Percentiles rank a stretch among this genome's conserved stretches.
Evolutionary conservation across 306 rosid genomes (phyloP).

Genomic region (Casuarina glauca): DNA sequence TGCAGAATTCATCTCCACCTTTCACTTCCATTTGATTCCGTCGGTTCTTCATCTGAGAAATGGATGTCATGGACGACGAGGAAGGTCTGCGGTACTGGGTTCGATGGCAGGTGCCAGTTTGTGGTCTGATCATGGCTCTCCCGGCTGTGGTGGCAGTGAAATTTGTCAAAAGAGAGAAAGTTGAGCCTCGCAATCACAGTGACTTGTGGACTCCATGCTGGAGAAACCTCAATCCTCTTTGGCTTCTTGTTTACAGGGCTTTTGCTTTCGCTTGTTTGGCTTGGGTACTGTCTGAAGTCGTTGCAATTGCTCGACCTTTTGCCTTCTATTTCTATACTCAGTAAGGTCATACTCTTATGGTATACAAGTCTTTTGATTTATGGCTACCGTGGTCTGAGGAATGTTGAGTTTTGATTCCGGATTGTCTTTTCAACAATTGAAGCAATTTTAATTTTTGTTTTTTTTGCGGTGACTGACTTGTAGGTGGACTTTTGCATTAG

Average conservation of each 20-base stretch:
- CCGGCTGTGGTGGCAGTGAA: neutral
- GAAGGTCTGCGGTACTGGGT: conserved; percentile 29
- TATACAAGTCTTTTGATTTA: neutral
- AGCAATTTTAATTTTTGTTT: conserved; percentile 8
- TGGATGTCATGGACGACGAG: conserved; percentile 19
- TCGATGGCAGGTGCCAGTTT: conserved; percentile 35
- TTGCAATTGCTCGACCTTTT: conserved; percentile 23
- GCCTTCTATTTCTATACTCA: conserved; percentile 39
- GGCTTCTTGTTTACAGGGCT: conserved; percentile 36
- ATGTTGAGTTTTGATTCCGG: neutral
- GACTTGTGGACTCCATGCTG: conserved; percentile 38
- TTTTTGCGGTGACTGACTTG: conserved; percentile 21
- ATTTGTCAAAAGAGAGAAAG: conserved; percentile 17
- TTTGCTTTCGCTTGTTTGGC: conserved; percentile 32
- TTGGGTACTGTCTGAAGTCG: conserved; percentile 24
- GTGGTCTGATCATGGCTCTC: conserved; percentile 25
- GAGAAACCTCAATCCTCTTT: conserved; percentile 35
- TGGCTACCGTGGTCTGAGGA: neutral
- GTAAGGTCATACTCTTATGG: conserved; percentile 21
- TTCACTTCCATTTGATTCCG: neutral
- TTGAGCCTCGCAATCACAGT: conserved; percentile 27
- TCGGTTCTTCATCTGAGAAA: neutral
- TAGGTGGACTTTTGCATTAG: conserved; percentile 87
- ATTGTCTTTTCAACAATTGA: conserved; percentile 1
- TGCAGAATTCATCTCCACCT: neutral